Conservation (phyloP, 495 filamentous ascomycete species). For the Hypoxylon trugodes region DNA sequence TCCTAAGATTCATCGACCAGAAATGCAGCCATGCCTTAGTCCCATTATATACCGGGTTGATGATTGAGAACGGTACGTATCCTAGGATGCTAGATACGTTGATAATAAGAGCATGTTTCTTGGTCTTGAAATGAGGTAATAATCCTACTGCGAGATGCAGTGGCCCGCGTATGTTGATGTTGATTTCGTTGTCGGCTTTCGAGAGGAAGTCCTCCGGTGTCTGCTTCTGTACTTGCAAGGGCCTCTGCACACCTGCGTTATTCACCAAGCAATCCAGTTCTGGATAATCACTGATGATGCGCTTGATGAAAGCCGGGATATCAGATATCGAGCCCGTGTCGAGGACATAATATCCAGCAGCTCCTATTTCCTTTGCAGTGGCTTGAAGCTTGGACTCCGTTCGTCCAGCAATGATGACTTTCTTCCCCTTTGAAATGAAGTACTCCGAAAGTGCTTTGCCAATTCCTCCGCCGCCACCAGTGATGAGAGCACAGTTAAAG, state of each 20-base stretch:
- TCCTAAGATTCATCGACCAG: constrained; percentile 1
- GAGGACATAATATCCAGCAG: constrained; percentile 1
- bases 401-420: constrained; percentile 1
- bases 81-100: not conserved
- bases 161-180: constrained; percentile 5
- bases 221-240: not conserved
- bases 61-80: constrained; percentile 8
- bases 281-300: not conserved
- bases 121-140: constrained; percentile 4
- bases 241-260: constrained; percentile 1
- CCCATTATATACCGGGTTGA: constrained; percentile 4
- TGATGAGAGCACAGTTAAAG: constrained; percentile 7
- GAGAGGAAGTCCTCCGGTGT: constrained; percentile 8
- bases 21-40: not conserved
- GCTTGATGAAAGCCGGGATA: not conserved
- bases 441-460: constrained; percentile 1
- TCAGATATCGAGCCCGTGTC: not conserved
- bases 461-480: constrained; percentile 1
- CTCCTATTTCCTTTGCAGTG: constrained; percentile 1
- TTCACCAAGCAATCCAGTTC: constrained; percentile 8
- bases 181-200: constrained; percentile 6
- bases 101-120: constrained; percentile 1
- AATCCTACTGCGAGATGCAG: not conserved
- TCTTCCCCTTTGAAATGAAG: constrained; percentile 9
- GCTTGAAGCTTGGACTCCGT: constrained; percentile 2